Evolutionary conservation across 1,284 basidiomycete species (phyloP), one percentile per base, ranked within the genome.

Genomic region (Moesziomyces sp.): DNA sequence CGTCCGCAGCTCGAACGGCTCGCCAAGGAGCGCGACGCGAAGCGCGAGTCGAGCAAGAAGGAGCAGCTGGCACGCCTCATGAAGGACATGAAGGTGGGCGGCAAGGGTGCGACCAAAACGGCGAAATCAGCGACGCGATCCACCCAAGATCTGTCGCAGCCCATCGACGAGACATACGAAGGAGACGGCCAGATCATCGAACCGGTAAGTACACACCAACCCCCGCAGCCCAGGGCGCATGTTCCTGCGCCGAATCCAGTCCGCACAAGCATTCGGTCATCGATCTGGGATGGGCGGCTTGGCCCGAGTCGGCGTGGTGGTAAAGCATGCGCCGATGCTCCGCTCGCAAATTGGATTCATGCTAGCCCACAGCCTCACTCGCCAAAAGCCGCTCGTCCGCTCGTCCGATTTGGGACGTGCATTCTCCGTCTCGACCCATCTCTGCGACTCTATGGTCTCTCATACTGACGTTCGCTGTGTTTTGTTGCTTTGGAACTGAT

Each of bases 1-100:
- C 88, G 94, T 46, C 94, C 95, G 0, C 94, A 97, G 81, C 88
- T 99, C 4, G 88, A 91, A 56, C 89, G 90, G 47, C 88, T 93
- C 16, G 85, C 86, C 9, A 85, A 85, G 40, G 86, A 88, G 63
- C 81, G 86, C 52, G 79, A 11, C 85, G 92, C 19, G 87, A 90
- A 77, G 89, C 89, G 54, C 87, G 88, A 72, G 92, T 93, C 84
- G 88, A 91, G 65, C 80, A 84, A 60, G 71, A 73, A 83, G 47
- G 91, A 92, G 59, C 92, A 93, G 24, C 87, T 98, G 85, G 89
- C 89, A 69, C 87, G 91, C 30, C 86, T 97, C 66, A 91, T 97
- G 90, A 88, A 88, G 64, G 96, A 98, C 85, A 90, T 98, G 79
- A 88, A 88, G n/a, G 61, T 80, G 19, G 73, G 74, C 18, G 75